Conservation (phyloP, 2,329 filamentous ascomycete genomes). For the Chalara sp. region DNA sequence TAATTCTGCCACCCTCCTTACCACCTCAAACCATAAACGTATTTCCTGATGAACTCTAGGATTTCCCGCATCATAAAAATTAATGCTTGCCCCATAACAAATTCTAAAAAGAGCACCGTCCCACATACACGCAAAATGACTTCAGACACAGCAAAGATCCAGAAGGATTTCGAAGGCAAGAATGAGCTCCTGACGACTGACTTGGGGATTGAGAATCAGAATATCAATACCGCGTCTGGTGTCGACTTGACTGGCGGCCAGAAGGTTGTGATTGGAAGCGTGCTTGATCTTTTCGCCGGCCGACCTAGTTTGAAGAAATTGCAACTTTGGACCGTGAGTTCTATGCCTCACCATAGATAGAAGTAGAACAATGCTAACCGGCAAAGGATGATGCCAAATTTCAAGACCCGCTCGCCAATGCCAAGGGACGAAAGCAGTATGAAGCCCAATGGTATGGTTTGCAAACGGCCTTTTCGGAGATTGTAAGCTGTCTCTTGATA, state of each 20-base stretch:
- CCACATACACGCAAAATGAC: neutral
- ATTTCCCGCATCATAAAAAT: too few species aligned
- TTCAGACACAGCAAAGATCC: neutral
- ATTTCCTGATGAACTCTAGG: too few species aligned
- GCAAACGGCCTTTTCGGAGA: slow-evolving; percentile 51
- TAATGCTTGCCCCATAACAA: too few species aligned
- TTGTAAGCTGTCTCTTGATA: slow-evolving; percentile 23
- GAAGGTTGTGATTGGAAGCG: slow-evolving; percentile 47
- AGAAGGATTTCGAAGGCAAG: neutral
- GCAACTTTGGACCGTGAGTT: slow-evolving; percentile 42
- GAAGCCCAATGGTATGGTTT: slow-evolving; percentile 48
- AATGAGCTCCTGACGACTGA: slow-evolving; percentile 2
- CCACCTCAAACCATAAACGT: too few species aligned
- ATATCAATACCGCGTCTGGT: slow-evolving; percentile 43
- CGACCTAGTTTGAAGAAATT: slow-evolving; percentile 52
- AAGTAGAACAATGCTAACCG: neutral
- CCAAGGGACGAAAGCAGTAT: slow-evolving; percentile 45
- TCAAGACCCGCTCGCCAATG: slow-evolving; percentile 50
- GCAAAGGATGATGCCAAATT: slow-evolving; percentile 44
- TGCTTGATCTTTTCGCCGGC: slow-evolving; percentile 58
- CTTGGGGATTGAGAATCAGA: slow-evolving; percentile 39
- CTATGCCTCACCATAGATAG: neutral
- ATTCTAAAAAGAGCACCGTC: too few species aligned
- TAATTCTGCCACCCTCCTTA: too few species aligned
- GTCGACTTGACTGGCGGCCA: slow-evolving; percentile 43